Percentiles rank a stretch among this genome's conserved stretches.
These are phyloP conservation scores for Talaromyces sp. DNA, from an alignment of 2,329 filamentous ascomycete genomes.

Conservation along the genomic window DNA sequence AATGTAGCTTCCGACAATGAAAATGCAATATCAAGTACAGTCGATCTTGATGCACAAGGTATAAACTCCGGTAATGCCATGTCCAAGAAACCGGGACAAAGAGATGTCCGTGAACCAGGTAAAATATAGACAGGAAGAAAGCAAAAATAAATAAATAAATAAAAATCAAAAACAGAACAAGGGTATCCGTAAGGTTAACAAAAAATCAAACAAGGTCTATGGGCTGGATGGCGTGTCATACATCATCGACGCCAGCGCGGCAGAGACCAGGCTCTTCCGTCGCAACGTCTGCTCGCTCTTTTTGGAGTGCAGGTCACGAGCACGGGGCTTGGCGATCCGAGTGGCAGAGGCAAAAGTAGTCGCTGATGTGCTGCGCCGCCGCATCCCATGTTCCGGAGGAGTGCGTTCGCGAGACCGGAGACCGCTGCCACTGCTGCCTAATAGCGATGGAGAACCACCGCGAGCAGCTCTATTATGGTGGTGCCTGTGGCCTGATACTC, in stretches of 20 bases:
- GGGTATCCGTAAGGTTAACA: not conserved
- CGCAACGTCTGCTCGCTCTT: slow-evolving; percentile 31
- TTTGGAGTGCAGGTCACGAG: slow-evolving; percentile 16
- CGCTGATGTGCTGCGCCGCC: slow-evolving; percentile 10
- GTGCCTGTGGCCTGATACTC: slow-evolving; percentile 15
- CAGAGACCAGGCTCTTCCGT: slow-evolving; percentile 34
- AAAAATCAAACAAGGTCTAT: not conserved
- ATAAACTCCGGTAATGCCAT: slow-evolving; percentile 7
- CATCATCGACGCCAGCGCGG: slow-evolving; percentile 31
- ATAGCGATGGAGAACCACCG: not conserved
- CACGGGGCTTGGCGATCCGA: slow-evolving; percentile 29
- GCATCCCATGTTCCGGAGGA: slow-evolving; percentile 1
- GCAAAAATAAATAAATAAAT: not conserved
- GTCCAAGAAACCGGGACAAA: not conserved
- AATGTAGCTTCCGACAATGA: not conserved
- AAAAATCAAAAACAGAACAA: not conserved
- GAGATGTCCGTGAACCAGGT: no score
- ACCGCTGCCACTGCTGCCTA: not conserved
- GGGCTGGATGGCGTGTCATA: slow-evolving; percentile 5
- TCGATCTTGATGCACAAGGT: not conserved
- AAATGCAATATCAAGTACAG: not conserved
- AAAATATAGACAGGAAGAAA: not conserved
- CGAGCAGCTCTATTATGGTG: slow-evolving; percentile 17
- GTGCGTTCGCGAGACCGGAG: slow-evolving; percentile 6
- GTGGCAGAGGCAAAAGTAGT: slow-evolving; percentile 18